Evolutionary conservation across 495 filamentous ascomycete genomes (phyloP), one percentile per base, ranked within the genome.

Genomic region (Talaromyces wortmannii): DNA sequence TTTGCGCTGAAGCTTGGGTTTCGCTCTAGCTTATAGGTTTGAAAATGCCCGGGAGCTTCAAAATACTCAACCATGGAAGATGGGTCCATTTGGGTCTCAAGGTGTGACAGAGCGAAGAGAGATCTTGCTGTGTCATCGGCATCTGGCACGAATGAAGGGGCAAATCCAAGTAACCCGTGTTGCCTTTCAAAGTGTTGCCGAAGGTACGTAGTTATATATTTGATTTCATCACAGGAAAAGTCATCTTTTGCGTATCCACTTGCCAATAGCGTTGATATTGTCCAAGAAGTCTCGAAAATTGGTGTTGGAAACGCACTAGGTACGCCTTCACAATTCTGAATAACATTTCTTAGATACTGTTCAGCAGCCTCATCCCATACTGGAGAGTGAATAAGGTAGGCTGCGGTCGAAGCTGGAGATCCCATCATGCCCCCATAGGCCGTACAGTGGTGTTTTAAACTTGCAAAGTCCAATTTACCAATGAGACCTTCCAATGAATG

Each of bases 101-200:
- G 61, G 40, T 71, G 53, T 32, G 53, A 62, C 0, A 76, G 60
- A 6, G 60, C 49, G 36, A 63, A 61, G 23, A 76, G 67, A 8
- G 69, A 62, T 50, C 72, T 76, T 1, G 75, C 74, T 7, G 75
- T 79, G 48, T 78, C 75, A 62, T 78, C 76, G 15, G 73, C 77
- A 62, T 79, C 77, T 7, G 73, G 55, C 30, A 69, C 61, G 5
- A 72, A 63, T 11, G 58, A 65, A 16, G 71, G 57, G 6, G 66
- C 61, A 50, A 62, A 66, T 13, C 59, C 63, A 33, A 53, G 48
- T 48, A 48, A 53, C 48, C 58, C 62, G 46, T 60, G 49, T 56
- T 53, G 53, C 52, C 59, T 58, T 60, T 53, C 57, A 17, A 43
- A 43, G 8, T 8, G 8, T 43, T 43, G 40, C 8, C 8, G 8